Conservation (phyloP, 495 filamentous ascomycete genomes). For the Clavariopsis aquatica region DNA sequence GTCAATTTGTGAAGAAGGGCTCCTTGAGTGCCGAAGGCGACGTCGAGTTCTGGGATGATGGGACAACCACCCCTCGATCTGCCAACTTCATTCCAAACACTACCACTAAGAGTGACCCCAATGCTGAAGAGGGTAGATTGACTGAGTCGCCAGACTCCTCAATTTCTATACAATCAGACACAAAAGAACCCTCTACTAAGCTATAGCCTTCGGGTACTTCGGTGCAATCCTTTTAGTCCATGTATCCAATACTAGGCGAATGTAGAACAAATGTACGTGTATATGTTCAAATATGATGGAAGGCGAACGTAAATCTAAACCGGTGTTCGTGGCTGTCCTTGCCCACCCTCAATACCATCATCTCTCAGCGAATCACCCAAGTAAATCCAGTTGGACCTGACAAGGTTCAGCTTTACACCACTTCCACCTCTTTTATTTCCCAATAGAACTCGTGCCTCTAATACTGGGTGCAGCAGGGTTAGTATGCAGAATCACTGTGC, state of each 20-base stretch:
- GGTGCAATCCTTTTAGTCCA: not conserved
- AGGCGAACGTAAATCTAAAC: too few relatives aligned
- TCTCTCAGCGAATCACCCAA: too few relatives aligned
- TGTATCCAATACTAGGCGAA: not conserved
- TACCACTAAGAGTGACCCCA: conserved; percentile 13
- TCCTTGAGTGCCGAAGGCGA: conserved; percentile 48
- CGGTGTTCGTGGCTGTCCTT: too few relatives aligned
- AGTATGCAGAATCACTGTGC: too few relatives aligned
- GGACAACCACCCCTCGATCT: conserved; percentile 23
- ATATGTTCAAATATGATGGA: not conserved
- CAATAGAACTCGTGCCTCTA: too few relatives aligned
- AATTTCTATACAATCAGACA: not conserved
- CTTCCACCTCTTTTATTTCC: too few relatives aligned
- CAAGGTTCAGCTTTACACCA: too few relatives aligned
- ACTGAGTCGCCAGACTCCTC: conserved; percentile 2
- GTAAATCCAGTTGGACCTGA: too few relatives aligned
- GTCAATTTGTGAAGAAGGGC: conserved; percentile 65
- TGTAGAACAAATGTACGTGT: not conserved
- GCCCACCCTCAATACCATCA: too few relatives aligned
- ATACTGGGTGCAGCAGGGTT: too few relatives aligned
- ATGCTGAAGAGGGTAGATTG: conserved; percentile 8
- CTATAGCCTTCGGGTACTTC: too few relatives aligned
- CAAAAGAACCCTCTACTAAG: not conserved
- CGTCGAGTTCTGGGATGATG: conserved; percentile 53
- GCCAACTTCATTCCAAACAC: conserved; percentile 22